Percentiles rank a stretch among this genome's conserved stretches.
Evolutionary conservation across 1,139 yeast species (phyloP).

Genomic region (Waltiozyma sp.): DNA sequence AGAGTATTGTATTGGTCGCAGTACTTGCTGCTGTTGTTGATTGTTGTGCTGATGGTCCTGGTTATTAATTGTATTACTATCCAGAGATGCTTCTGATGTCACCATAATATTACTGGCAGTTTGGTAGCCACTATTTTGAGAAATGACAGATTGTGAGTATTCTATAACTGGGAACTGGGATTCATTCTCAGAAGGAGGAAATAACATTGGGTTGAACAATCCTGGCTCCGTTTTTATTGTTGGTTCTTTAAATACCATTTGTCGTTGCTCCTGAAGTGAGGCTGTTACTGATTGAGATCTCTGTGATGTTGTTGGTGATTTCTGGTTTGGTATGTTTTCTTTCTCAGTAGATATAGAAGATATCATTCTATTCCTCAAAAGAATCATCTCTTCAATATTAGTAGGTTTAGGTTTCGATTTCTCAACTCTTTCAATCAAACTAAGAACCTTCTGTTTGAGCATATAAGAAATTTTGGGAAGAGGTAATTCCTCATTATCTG

Average conservation of each 20-base stretch:
- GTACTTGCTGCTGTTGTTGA: too few species aligned
- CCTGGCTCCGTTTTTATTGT: not conserved
- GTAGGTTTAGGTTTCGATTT: not conserved
- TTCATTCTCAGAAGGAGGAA: not conserved
- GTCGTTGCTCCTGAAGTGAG: not conserved
- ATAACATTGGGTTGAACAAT: not conserved
- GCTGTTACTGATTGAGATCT: not conserved
- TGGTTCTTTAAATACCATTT: not conserved
- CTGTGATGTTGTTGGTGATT: not conserved
- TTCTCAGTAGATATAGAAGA: not conserved
- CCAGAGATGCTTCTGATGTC: too few species aligned
- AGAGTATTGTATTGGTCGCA: too few species aligned
- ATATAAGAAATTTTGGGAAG: not conserved
- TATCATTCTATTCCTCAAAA: not conserved
- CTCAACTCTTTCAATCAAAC: not conserved
- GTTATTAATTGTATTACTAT: too few species aligned
- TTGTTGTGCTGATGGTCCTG: too few species aligned
- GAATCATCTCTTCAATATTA: not conserved
- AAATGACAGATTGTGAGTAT: not conserved
- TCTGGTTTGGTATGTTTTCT: not conserved
- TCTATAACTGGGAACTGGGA: not conserved
- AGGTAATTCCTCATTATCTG: not conserved
- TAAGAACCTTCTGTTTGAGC: not conserved
- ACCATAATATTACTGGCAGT: not conserved
- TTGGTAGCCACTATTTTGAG: too few species aligned